phyloP scores from a whole-genome alignment of 2,329 filamentous ascomycete genomes.

The Fusarium robinianum region DNA sequence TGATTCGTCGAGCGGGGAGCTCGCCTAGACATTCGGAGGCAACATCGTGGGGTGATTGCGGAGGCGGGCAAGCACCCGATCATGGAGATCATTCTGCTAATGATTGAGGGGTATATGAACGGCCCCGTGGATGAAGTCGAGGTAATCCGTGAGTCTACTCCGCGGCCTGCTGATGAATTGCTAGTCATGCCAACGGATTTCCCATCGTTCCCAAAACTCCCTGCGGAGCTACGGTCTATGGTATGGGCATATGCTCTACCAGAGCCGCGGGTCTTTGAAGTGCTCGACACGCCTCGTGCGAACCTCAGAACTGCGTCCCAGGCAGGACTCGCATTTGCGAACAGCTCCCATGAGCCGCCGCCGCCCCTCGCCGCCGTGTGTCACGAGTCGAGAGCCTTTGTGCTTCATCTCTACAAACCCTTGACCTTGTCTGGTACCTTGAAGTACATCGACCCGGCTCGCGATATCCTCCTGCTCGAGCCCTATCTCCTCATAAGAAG shows the following conservation, averaged over 20 bases:
- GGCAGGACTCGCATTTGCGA: conserved; percentile 27
- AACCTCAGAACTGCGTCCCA: conserved; percentile 25
- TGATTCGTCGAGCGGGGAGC: conserved; percentile 16
- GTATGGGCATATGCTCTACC: conserved; percentile 24
- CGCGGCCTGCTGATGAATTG: no score
- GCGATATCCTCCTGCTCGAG: conserved; percentile 26
- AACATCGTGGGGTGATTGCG: conserved; percentile 28
- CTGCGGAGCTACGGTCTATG: conserved; percentile 28
- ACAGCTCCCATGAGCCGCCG: conserved; percentile 21
- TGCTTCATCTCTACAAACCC: conserved; percentile 19
- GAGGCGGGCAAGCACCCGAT: conserved; percentile 13
- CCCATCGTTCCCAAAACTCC: conserved; percentile 19
- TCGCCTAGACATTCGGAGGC: conserved; percentile 6
- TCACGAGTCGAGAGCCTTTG: conserved; percentile 17
- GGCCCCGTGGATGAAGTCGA: no score
- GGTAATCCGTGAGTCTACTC: no score
- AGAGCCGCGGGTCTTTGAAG: conserved; percentile 28
- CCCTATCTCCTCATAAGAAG: conserved; percentile 24
- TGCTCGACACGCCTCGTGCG: conserved; percentile 26
- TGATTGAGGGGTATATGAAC: no score
- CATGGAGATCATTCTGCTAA: no score
- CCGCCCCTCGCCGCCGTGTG: conserved; percentile 18
- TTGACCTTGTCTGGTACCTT: conserved; percentile 20
- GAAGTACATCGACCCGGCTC: conserved; percentile 23
- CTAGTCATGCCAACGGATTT: conserved; percentile 19